These are phyloP conservation scores for Corchorus capsularis DNA, from an alignment of 345 rosid species.

Conservation along the genomic window DNA sequence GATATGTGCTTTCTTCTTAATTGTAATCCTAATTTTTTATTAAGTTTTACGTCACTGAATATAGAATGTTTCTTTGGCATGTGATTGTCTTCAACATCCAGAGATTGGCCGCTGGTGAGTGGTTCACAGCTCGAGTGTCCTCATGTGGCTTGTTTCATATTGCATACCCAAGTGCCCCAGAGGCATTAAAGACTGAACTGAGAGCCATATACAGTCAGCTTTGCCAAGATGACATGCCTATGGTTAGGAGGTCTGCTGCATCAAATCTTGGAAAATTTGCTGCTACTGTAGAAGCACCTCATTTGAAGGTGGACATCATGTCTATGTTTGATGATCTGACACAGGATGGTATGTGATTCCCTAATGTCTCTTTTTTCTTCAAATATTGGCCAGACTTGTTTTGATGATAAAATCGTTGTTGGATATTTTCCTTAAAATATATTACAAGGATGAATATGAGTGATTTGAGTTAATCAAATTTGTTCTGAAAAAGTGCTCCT, in stretches of 20 bases:
- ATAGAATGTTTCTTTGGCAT: not conserved
- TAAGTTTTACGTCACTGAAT: too few species aligned
- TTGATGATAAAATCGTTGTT: not conserved
- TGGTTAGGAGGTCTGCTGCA: slow-evolving; percentile 89
- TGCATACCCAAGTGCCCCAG: slow-evolving; percentile 75
- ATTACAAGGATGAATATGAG: not conserved
- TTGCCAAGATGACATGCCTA: slow-evolving; percentile 91
- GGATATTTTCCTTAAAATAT: not conserved
- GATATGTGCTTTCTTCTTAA: not conserved
- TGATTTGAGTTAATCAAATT: not conserved
- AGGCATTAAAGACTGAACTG: slow-evolving; percentile 57
- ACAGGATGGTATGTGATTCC: slow-evolving; percentile 57
- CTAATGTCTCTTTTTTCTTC: not conserved
- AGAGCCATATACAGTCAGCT: slow-evolving; percentile 62
- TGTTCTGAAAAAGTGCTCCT: not conserved
- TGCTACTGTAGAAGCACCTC: slow-evolving; percentile 70
- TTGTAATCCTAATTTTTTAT: not conserved
- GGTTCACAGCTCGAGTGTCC: slow-evolving; percentile 85
- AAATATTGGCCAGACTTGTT: not conserved
- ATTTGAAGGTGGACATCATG: slow-evolving; percentile 71
- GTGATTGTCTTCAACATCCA: slow-evolving; percentile 28
- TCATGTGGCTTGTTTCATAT: slow-evolving; percentile 80
- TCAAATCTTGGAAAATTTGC: slow-evolving; percentile 79
- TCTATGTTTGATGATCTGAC: slow-evolving; percentile 78
- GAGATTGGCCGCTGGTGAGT: slow-evolving; percentile 82